A percentile compares a stretch with the other conserved stretches of the same genome.
These are phyloP conservation scores for Epithele typhae DNA, from an alignment of 768 basidiomycete genomes.

Conservation along the genomic window DNA sequence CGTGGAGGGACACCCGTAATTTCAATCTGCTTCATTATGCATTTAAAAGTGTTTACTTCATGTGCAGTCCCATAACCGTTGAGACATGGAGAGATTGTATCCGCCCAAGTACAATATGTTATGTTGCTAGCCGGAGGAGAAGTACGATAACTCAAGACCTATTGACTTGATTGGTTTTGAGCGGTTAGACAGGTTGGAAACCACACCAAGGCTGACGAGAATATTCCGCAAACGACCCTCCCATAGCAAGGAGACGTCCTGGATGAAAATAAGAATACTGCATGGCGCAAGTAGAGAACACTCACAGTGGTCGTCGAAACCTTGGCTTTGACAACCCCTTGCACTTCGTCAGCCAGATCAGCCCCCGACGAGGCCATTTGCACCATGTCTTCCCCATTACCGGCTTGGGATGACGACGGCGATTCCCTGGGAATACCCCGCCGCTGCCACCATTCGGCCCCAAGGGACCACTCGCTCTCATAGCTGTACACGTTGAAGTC, in stretches of 20 bases:
- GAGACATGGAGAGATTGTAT: no score
- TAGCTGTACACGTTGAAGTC: slow-evolving; percentile 98
- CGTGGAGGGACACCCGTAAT: no score
- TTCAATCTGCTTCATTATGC: no score
- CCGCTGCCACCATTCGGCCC: slow-evolving; percentile 94
- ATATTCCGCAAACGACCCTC: slow-evolving; percentile 89
- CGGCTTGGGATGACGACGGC: no score
- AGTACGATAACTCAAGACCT: slow-evolving; percentile 92
- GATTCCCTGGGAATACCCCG: slow-evolving; percentile 38
- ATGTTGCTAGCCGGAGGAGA: slow-evolving; percentile 52
- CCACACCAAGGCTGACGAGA: slow-evolving; percentile 83
- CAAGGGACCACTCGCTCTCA: slow-evolving; percentile 94
- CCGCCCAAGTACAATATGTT: no score
- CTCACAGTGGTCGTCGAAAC: slow-evolving; percentile 87
- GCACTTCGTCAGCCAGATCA: slow-evolving; percentile 39
- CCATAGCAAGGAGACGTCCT: slow-evolving; percentile 93
- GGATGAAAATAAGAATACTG: neutral
- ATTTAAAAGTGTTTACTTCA: no score
- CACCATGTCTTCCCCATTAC: no score
- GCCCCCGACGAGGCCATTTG: slow-evolving; percentile 4
- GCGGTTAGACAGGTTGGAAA: slow-evolving; percentile 84
- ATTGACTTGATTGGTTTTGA: slow-evolving; percentile 85
- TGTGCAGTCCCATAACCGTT: no score
- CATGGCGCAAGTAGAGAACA: neutral
- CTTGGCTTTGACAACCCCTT: slow-evolving; percentile 85